Base-by-base conservation (phyloP, 2,329 filamentous ascomycete genomes). In the Juglanconis juglandina region DNA sequence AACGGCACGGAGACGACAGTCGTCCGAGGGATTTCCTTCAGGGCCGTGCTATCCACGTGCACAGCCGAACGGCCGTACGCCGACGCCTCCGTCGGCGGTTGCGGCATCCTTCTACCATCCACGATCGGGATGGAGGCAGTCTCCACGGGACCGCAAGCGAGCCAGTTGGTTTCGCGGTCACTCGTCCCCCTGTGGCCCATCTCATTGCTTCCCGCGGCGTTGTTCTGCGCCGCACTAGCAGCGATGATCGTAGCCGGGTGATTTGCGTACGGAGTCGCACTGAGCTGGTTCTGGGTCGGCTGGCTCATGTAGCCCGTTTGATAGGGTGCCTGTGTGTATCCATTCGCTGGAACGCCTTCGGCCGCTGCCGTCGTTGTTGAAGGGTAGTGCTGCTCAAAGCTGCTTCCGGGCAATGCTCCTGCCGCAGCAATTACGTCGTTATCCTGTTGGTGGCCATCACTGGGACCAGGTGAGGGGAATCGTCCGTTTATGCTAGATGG, bases 401-500 rank as follows among this genome's bases (percentile, higher is more conserved):
- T 73, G 65, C 76, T 76, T 6, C 79, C 80, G 0, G 85, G 81
- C 9, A 85, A 73, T 47, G 79, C 81, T 49, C 79, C 81, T 34
- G 86, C 81, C 53, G 83, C 83, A 58, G 83, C 85, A 66, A 84
- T 79, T 68, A 85, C 73, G 70, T 87, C 83, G 71, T 81, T 79
- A 69, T 87, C 86, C 53, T 71, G 65, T 6, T 53, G 49, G 10
- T 55, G 44, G 30, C 51, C 37, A 62, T 76, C 73, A 65, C 76
- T 72, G 67, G 76, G 77, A 65, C 83, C 86, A 32, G 46, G 46
- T 5, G 42, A 46, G 24, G 46, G 46, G 5, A 14, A 48, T 6
- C 46, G 51, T 68, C 90, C 93, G 74, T 88, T 91, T 75, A 87
- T 86, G 81, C 91, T 96, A 81, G 90, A 91, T 63, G 90, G 89